Evolutionary conservation across 345 rosid species (phyloP).

Genomic region (Balakata baccata): DNA sequence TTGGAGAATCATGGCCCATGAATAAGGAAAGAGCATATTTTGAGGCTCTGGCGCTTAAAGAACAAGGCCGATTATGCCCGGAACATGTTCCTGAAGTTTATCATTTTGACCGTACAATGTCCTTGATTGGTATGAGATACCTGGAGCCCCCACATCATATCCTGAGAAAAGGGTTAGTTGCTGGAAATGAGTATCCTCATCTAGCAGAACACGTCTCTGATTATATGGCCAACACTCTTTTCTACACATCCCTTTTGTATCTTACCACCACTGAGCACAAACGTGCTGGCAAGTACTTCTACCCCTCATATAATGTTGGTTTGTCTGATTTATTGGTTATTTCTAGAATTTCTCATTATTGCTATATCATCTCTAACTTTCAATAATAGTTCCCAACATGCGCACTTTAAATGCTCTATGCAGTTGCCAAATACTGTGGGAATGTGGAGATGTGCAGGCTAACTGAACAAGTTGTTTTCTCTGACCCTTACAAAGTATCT

Average conservation of each 20-base stretch:
- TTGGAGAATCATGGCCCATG: constrained; percentile 98
- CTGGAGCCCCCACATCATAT: constrained; percentile 92
- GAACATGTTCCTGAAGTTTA: constrained; percentile 88
- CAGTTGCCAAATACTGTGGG: constrained; percentile 90
- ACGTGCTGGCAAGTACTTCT: constrained; percentile 45
- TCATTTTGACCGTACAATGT: constrained; percentile 84
- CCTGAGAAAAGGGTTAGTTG: constrained; percentile 82
- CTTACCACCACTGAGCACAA: constrained; percentile 74
- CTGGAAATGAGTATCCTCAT: constrained; percentile 73
- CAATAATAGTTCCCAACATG: no score
- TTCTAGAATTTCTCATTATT: background rate
- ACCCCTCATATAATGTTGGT: background rate
- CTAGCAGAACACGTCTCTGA: constrained; percentile 77
- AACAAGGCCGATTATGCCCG: constrained; percentile 61
- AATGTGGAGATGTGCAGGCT: constrained; percentile 90
- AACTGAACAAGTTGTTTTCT: constrained; percentile 93
- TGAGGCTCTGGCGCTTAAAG: constrained; percentile 62
- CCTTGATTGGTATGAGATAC: constrained; percentile 91
- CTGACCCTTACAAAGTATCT: constrained; percentile 83
- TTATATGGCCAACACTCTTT: constrained; percentile 84
- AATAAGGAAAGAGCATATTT: constrained; percentile 89
- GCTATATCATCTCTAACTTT: background rate
- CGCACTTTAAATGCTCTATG: constrained; percentile 23
- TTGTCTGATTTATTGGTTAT: background rate
- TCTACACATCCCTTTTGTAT: constrained; percentile 70